Evolutionary conservation across 352 stramenopile species (phyloP), one percentile per base, ranked within the genome.

Genomic region (Phytopythium delawarense): DNA sequence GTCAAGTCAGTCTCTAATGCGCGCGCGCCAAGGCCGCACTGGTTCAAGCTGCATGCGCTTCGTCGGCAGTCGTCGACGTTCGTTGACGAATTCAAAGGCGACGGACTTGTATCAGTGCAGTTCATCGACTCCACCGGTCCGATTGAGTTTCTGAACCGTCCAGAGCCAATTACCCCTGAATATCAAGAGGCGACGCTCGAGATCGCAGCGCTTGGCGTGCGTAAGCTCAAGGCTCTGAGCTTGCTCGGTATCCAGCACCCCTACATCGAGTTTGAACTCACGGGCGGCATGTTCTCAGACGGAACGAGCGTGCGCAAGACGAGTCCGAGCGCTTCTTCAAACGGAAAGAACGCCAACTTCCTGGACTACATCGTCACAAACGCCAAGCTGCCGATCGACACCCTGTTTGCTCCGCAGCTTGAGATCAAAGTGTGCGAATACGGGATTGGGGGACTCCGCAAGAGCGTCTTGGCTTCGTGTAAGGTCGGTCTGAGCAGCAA

Each of bases 311-410:
- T 79, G 3, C 66, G 75, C 1, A 74, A 76, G 2, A 84, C 74
- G 0, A 77, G 80, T 28, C 65, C 79, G 2, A 74, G 75, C 20
- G 30, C 76, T 7, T 74, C 64, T 6, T 53, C 57, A 4, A 78
- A 67, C 32, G 78, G 70, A 46, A 93, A 93, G 62, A 88, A 93
- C 23, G 82, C 75, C 4, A 93, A 91, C 25, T 80, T 92, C n/a
- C 58, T 92, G 16, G 82, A 93, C 28, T 67, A 71, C 12, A 68
- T 91, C 12, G 67, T 81, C 2, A 62, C 84, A 12, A 61, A 66
- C 5, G 78, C 77, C 0, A 83, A 79, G 57, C 52, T 93, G 1
- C 84, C 82, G 2, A 45, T 89, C 0, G 84, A 93, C 42, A 79
- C 68, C 0, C 50, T 93, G 0, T 91, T 79, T 57, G 65, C 76